These are phyloP conservation scores for Durotheca rogersii DNA, from an alignment of 495 filamentous ascomycete species.

Conservation along the genomic window DNA sequence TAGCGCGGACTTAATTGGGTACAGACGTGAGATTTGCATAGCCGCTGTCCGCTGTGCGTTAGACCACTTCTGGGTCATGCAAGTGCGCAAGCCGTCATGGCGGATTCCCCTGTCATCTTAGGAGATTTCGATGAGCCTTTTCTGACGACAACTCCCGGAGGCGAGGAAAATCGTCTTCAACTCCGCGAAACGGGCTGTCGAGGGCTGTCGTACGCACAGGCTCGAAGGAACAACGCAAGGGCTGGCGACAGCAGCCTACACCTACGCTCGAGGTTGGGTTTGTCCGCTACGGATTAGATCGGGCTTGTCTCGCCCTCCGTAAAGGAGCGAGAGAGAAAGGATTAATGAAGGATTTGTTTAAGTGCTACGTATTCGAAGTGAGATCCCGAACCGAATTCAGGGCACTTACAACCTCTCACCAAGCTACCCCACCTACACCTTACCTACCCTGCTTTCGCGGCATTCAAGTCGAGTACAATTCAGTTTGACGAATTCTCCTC, in stretches of 20 bases:
- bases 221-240: slow-evolving; percentile 5
- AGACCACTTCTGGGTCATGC: slow-evolving; percentile 39
- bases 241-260: not conserved
- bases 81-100: slow-evolving; percentile 39
- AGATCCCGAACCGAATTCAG: slow-evolving; percentile 25
- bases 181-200: not conserved
- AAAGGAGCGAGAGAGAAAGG: slow-evolving; percentile 10
- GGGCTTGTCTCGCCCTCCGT: slow-evolving; percentile 10
- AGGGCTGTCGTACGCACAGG: not conserved
- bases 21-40: slow-evolving; percentile 42
- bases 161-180: slow-evolving; percentile 2
- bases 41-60: slow-evolving; percentile 44
- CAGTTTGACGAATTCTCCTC: slow-evolving; percentile 11
- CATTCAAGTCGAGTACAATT: slow-evolving; percentile 15
- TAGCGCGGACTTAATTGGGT: slow-evolving; percentile 35
- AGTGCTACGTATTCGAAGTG: slow-evolving; percentile 20
- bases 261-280: slow-evolving; percentile 11
- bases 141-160: slow-evolving; percentile 21
- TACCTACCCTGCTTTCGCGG: slow-evolving; percentile 11
- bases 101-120: slow-evolving; percentile 34
- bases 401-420: slow-evolving; percentile 11
- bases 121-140: slow-evolving; percentile 29
- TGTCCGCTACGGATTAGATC: slow-evolving; percentile 9
- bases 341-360: slow-evolving; percentile 10
- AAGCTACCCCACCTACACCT: slow-evolving; percentile 8